Conservation (phyloP, 2,329 filamentous ascomycete species). For the Ophiognomonia clavigignenti-juglandacearum region DNA sequence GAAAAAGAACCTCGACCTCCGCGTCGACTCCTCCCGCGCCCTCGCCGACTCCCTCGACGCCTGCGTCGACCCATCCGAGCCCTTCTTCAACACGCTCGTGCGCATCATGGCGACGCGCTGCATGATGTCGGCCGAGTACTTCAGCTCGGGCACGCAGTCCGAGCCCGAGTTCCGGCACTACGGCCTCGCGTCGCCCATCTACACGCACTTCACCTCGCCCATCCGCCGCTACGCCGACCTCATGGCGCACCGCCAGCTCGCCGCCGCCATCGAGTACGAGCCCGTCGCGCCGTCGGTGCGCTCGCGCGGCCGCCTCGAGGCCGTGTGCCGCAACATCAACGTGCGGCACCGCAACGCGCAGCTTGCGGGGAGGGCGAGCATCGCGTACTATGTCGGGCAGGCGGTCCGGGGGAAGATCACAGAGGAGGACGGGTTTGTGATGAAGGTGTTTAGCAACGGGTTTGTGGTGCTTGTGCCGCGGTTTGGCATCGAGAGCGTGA, state of each 20-base stretch:
- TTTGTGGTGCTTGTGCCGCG: constrained; percentile 94
- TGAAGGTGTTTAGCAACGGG: constrained; percentile 96
- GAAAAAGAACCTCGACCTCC: constrained; percentile 75
- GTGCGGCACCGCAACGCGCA: constrained; percentile 95
- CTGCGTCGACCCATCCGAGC: constrained; percentile 74
- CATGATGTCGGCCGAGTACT: constrained; percentile 99
- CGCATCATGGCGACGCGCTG: constrained; percentile 96
- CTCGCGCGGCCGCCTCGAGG: constrained; percentile 79
- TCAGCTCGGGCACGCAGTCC: constrained; percentile 87
- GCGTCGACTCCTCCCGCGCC: constrained; percentile 83
- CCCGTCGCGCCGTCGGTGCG: constrained; percentile 75
- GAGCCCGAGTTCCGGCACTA: constrained; percentile 97
- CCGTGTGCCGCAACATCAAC: constrained; percentile 98
- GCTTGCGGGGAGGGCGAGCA: constrained; percentile 86
- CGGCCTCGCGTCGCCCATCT: constrained; percentile 91
- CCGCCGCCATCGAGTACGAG: constrained; percentile 92
- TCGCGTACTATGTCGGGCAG: constrained; percentile 98
- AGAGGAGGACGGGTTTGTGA: constrained; percentile 90
- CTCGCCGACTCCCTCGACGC: constrained; percentile 86
- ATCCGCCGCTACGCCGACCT: constrained; percentile 98
- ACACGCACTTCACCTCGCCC: constrained; percentile 97
- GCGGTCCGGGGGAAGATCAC: constrained; percentile 73
- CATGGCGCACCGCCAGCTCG: constrained; percentile 87
- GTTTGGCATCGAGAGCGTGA: constrained; percentile 92
- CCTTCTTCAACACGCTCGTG: constrained; percentile 98